Conservation (phyloP, 164 flowering plant species). For the Umbilicus rupestris region DNA sequence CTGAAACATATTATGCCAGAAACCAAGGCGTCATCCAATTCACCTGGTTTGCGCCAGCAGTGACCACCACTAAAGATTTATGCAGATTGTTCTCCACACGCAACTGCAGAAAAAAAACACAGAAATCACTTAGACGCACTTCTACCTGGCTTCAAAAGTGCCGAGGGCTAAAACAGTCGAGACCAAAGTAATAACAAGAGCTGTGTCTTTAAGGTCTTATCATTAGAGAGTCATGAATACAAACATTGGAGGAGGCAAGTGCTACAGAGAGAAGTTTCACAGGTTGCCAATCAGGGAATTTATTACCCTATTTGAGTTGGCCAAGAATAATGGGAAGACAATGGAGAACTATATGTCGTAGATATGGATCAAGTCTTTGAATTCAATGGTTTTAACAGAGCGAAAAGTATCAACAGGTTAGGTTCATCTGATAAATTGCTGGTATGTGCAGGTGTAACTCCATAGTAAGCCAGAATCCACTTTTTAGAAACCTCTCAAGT, state of each 20-base stretch:
- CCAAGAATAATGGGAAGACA: too few species aligned
- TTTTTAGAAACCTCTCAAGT: background rate
- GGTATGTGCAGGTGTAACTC: background rate
- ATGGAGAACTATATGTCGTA: too few species aligned
- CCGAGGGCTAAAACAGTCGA: too few species aligned
- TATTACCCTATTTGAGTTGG: too few species aligned
- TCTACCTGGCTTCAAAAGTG: too few species aligned
- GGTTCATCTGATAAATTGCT: background rate
- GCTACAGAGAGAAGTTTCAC: too few species aligned
- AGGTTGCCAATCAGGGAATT: too few species aligned
- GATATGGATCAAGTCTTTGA: too few species aligned
- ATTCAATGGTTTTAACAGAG: background rate
- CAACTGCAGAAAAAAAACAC: constrained; percentile 30
- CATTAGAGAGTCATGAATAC: too few species aligned
- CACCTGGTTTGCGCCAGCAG: constrained; percentile 84
- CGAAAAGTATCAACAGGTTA: background rate
- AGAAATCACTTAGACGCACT: background rate
- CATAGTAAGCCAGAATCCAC: background rate
- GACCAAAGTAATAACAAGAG: too few species aligned
- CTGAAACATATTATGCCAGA: background rate
- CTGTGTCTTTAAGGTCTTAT: too few species aligned
- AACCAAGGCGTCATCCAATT: background rate
- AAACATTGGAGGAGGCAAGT: too few species aligned
- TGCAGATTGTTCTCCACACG: constrained; percentile 41
- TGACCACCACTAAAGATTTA: constrained; percentile 67